Evolutionary conservation across 768 basidiomycete species (phyloP).

Genomic region (Candolleomyces efflorescens): DNA sequence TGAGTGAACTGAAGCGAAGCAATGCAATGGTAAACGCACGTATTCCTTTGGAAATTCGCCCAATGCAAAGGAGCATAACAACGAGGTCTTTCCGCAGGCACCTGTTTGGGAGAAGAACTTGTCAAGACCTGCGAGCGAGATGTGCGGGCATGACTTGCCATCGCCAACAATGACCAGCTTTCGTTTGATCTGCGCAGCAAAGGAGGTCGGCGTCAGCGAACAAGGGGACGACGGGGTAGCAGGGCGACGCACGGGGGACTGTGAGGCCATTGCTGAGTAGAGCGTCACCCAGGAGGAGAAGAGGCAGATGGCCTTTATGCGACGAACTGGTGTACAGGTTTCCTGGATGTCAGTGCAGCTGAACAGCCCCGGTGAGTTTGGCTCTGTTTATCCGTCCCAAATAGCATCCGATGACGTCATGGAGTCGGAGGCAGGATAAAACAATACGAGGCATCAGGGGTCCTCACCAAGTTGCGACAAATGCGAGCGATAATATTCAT

Average conservation of each 20-base stretch:
- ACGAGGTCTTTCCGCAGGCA: conserved; percentile 95
- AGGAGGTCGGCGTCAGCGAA: conserved; percentile 10
- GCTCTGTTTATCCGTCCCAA: conserved; percentile 15
- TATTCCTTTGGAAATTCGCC: conserved; percentile 97
- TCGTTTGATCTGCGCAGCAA: conserved; percentile 66
- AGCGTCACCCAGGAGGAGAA: not conserved
- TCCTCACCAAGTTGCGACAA: not conserved
- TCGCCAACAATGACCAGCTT: conserved; percentile 98
- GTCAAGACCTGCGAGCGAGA: conserved; percentile 15
- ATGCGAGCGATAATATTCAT: too few relatives aligned
- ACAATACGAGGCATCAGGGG: not conserved
- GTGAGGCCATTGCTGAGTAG: conserved; percentile 36
- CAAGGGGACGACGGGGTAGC: conserved; percentile 1
- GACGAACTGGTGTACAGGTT: conserved; percentile 9
- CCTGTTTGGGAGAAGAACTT: conserved; percentile 38
- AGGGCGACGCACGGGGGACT: conserved; percentile 50
- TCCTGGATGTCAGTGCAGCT: conserved; percentile 4
- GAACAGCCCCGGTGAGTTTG: conserved; percentile 17
- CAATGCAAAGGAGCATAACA: conserved; percentile 87
- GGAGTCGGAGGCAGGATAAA: not conserved
- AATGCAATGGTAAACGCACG: conserved; percentile 43
- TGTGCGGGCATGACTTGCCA: conserved; percentile 47
- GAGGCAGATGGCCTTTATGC: not conserved
- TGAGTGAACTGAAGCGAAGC: conserved; percentile 10
- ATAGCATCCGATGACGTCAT: conserved; percentile 13